A percentile compares a stretch with the other conserved stretches of the same genome.
Conservation (phyloP, 495 filamentous ascomycete genomes). For the Talaromyces stipitatus region DNA sequence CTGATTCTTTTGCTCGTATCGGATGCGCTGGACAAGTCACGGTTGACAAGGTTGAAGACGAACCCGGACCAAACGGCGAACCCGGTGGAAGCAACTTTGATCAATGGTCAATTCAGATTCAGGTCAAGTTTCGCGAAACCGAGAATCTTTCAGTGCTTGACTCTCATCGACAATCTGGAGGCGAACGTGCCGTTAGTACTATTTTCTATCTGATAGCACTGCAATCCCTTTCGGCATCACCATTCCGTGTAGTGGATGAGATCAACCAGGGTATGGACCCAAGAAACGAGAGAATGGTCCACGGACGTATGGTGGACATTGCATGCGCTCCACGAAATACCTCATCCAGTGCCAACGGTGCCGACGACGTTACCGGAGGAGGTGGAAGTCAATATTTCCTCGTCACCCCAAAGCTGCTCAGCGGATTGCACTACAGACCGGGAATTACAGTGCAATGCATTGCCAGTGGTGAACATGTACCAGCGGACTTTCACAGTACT, state of each 20-base stretch:
- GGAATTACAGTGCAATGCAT: slow-evolving; percentile 93
- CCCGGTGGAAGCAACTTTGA: slow-evolving; percentile 74
- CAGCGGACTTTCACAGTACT: slow-evolving; percentile 34
- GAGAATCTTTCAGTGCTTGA: slow-evolving; percentile 79
- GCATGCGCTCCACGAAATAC: slow-evolving; percentile 68
- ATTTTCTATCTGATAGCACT: slow-evolving; percentile 99
- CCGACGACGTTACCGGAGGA: slow-evolving; percentile 18
- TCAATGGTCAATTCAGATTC: slow-evolving; percentile 87
- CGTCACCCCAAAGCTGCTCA: slow-evolving; percentile 95
- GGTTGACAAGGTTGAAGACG: slow-evolving; percentile 42
- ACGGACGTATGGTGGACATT: slow-evolving; percentile 92
- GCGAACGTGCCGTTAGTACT: slow-evolving; percentile 91
- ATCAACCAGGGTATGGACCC: slow-evolving; percentile 99
- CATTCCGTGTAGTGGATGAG: slow-evolving; percentile 99
- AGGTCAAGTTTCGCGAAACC: slow-evolving; percentile 85
- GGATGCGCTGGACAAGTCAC: slow-evolving; percentile 90
- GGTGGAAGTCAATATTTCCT: slow-evolving; percentile 72
- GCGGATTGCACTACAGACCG: slow-evolving; percentile 72
- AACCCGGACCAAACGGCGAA: slow-evolving; percentile 27
- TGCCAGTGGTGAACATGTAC: slow-evolving; percentile 87
- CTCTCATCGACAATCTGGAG: slow-evolving; percentile 90
- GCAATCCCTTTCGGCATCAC: slow-evolving; percentile 84
- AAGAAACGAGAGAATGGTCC: slow-evolving; percentile 94
- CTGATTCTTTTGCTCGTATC: slow-evolving; percentile 85
- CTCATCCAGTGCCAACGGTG: slow-evolving; percentile 12